Percentiles rank a stretch among this genome's conserved stretches.
phyloP scores from a whole-genome alignment of 805 yeast genomes.

The Grigorovia yakushimaensis region DNA sequence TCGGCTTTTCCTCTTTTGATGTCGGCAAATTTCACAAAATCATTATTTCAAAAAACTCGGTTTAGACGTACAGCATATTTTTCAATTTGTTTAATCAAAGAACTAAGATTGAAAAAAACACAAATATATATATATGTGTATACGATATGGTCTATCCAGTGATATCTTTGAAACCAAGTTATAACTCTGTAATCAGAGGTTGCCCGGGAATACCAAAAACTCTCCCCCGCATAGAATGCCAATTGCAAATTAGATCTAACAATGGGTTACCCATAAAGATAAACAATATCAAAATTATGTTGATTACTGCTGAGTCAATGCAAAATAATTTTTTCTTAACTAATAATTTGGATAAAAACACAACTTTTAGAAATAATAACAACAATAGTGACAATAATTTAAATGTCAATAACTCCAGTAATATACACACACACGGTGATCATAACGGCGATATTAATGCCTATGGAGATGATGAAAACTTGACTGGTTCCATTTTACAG shows the following conservation, averaged over 20 bases:
- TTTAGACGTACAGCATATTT: too few relatives aligned
- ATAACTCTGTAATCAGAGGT: slow-evolving; percentile 46
- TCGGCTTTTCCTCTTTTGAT: too few relatives aligned
- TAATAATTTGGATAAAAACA: neutral
- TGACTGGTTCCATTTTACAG: neutral
- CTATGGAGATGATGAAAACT: neutral
- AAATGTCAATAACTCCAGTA: neutral
- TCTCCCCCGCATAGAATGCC: slow-evolving; percentile 50
- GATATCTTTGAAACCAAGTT: slow-evolving; percentile 39
- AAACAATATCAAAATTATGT: slow-evolving; percentile 38
- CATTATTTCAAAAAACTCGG: too few relatives aligned
- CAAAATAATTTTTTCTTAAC: slow-evolving; percentile 20
- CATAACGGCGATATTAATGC: neutral
- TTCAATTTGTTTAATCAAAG: too few relatives aligned
- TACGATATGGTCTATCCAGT: slow-evolving; percentile 18
- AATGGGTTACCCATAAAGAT: slow-evolving; percentile 39
- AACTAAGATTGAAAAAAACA: too few relatives aligned
- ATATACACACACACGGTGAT: too few relatives aligned
- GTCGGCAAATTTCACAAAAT: too few relatives aligned
- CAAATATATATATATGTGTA: neutral
- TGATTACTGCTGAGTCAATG: slow-evolving; percentile 42
- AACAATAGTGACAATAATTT: neutral
- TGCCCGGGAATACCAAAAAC: slow-evolving; percentile 62
- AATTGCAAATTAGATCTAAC: slow-evolving; percentile 43
- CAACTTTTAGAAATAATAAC: neutral